Base-by-base conservation (phyloP, 306 rosid species). In the Corylus avellana region DNA sequence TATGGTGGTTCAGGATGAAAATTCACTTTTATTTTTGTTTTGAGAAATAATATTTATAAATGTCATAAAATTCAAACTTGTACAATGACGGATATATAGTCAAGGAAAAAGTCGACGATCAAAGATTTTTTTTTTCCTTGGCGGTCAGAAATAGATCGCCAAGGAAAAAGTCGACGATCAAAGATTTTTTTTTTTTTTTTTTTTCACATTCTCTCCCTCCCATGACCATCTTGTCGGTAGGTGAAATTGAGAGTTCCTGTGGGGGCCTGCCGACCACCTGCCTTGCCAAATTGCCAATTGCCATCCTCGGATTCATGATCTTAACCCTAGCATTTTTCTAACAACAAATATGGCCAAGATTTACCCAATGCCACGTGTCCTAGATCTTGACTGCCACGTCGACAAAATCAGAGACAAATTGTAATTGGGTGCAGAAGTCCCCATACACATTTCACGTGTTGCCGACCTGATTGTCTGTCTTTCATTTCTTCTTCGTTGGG, bases 381-480 rank as follows among this genome's bases (percentile, higher is more conserved):
- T 11, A 0, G 37, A 16, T 70, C 66, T 58, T 78, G 32, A 71
- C 74, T 78, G 87, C 90, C 91, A 89, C 89, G 92, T 83, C 76
- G 75, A 59, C 17, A 14, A 48, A 10, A 50, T 14, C 2, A 67
- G 76, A 70, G 87, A 79, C 83, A 84, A 72, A 77, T 27, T 48
- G 59, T 72, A 80, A 82, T 88, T 79, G 87, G 87, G 82, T 44
- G 83, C 88, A 81, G 88, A 73, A 83, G 73, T 44, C 71, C 18
- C 91, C 86, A 88, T 90, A 62, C 88, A 61, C 61, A 64, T 53
- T 76, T 86, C 97, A 94, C 91, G 83, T 92, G 90, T 77, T 48
- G 51, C 76, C 87, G 64, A 47, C 77, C 78, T 18, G 39, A 64
- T 62, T 88, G 88, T 84, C 86, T 39, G 75, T 29, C 84, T 72